Evolutionary conservation across 225 moss, liverwort and hornwort genomes (phyloP), one percentile per base, ranked within the genome.

Genomic region (Bryoerythrophyllum caledonicum): DNA sequence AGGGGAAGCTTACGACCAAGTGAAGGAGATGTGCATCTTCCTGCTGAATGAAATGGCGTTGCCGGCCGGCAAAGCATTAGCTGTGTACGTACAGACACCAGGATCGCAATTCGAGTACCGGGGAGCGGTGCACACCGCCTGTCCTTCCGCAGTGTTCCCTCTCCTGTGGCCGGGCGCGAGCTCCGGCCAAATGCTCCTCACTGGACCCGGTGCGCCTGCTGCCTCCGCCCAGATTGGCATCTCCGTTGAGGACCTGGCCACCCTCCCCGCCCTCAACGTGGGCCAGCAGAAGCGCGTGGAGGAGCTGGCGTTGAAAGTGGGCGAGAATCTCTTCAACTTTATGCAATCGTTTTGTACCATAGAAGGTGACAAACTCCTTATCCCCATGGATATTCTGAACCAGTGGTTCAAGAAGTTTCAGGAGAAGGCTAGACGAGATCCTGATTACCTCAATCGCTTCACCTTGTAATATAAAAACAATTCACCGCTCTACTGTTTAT

Each of bases 381-480:
- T 91, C 37, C 93, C 93, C n/a, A 88, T 94, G 93, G 93, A 94
- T 60, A 94, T 91, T 59, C 73, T 94, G 53, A 91, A 94, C 72
- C 91, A 88, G 66, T 94, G 93, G 93, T 94, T 94, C 82, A 94
- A 94, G 80, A 94, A 91, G 77, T 94, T 94, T 61, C 93, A 94
- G 83, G 93, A 91, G 77, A 91, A 88, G 67, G 93, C 93, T 21
- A 90, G 91, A 69, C 56, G 87, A 76, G 93, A 94, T 30, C 88
- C 91, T 6, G 91, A 91, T 48, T 91, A 91, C 62, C 79, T 91
- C 40, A 91, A 91, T 54, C 88, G 93, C 52, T 94, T 94, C 34
- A 87, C 89, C 41, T 49, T 94, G 76, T 91, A 88, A 79, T 41
- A 76, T 76, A 72, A 55, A 40, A 67, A 46, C 7, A 1, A n/a